Evolutionary conservation across 768 basidiomycete genomes (phyloP).

Genomic region (Mrakia blollopis): DNA sequence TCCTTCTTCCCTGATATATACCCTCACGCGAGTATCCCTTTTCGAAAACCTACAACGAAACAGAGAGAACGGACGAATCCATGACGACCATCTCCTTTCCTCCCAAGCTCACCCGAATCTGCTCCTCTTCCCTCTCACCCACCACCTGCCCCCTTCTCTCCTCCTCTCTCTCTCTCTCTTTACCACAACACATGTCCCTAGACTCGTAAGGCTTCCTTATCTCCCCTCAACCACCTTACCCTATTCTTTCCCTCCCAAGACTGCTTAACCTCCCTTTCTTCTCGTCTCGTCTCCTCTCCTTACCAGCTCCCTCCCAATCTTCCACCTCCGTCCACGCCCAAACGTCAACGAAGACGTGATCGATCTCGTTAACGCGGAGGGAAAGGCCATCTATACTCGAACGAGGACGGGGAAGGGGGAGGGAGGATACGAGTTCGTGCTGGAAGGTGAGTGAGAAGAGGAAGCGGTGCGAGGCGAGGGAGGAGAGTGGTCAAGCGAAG

Average conservation of each 20-base stretch:
- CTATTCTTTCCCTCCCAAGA: neutral
- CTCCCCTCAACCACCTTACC: neutral
- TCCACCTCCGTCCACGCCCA: slow-evolving; percentile 3
- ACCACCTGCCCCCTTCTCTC: neutral
- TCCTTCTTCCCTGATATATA: too few relatives aligned
- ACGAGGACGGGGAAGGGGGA: neutral
- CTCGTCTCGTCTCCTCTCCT: too few relatives aligned
- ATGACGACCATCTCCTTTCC: too few relatives aligned
- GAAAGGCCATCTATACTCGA: slow-evolving; percentile 9
- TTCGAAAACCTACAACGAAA: too few relatives aligned
- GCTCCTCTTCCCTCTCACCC: neutral
- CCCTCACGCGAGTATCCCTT: too few relatives aligned
- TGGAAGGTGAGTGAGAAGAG: slow-evolving; percentile 10
- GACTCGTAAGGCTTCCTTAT: too few relatives aligned
- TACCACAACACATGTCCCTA: too few relatives aligned
- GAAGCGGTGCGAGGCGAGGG: neutral
- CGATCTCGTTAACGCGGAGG: neutral
- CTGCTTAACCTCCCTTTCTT: neutral
- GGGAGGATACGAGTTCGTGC: neutral
- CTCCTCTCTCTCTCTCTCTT: too few relatives aligned
- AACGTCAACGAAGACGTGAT: neutral
- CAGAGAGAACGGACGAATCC: too few relatives aligned
- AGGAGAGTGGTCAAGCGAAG: too few relatives aligned
- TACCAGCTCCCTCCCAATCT: neutral
- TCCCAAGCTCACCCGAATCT: too few relatives aligned